Evolutionary conservation across 1,284 basidiomycete species (phyloP).

Genomic region (Ceratobasidium sp.): DNA sequence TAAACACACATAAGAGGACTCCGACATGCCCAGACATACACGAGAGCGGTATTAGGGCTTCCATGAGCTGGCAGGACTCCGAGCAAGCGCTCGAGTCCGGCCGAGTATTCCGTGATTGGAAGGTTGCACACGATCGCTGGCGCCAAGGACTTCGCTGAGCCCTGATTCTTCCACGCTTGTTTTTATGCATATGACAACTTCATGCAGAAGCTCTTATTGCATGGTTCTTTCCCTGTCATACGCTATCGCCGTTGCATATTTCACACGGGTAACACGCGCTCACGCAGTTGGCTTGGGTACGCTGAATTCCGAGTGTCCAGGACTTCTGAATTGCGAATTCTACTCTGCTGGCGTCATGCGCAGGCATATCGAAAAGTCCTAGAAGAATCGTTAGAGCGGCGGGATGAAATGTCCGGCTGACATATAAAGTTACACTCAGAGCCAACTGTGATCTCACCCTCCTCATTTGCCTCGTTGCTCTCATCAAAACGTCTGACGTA

Average conservation of each 20-base stretch:
- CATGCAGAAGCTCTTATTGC: not conserved
- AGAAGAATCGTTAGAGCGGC: not conserved
- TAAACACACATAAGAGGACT: too few species aligned
- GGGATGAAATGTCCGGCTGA: not conserved
- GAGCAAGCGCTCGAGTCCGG: not conserved
- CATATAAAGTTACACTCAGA: not conserved
- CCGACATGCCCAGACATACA: too few species aligned
- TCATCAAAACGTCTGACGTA: not conserved
- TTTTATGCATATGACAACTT: constrained; percentile 13
- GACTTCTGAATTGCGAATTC: not conserved
- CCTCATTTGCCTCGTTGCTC: not conserved
- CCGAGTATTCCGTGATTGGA: not conserved
- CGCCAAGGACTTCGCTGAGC: constrained; percentile 4
- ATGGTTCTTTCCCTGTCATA: not conserved
- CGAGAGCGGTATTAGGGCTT: too few species aligned
- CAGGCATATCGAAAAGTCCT: not conserved
- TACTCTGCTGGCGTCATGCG: not conserved
- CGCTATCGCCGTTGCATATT: not conserved
- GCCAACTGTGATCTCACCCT: not conserved
- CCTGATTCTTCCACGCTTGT: not conserved
- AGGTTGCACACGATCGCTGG: not conserved
- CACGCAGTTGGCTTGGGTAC: not conserved
- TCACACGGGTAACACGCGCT: not conserved
- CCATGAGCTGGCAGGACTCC: too few species aligned
- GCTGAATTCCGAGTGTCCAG: not conserved